A percentile compares a stretch with the other conserved stretches of the same genome.
These are phyloP conservation scores for Saccharomyces hybrid DNA, from an alignment of 1,139 yeast species.

Conservation along the genomic window DNA sequence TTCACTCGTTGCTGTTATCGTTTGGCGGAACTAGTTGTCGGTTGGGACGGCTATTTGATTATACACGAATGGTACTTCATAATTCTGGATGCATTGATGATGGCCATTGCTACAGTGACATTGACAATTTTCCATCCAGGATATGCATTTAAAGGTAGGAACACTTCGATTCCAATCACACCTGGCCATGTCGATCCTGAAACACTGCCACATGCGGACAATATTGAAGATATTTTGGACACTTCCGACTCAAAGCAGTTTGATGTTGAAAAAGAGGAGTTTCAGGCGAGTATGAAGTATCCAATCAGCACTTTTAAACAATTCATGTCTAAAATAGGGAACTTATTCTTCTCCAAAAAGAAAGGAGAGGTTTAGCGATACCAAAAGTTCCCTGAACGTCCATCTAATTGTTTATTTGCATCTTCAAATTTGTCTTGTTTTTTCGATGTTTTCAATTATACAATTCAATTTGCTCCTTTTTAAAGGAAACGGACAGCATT, in stretches of 20 bases:
- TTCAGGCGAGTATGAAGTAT: neutral
- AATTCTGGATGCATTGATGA: slow-evolving; percentile 71
- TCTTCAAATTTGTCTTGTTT: neutral
- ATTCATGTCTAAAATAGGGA: neutral
- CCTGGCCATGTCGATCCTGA: slow-evolving; percentile 17
- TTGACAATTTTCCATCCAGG: slow-evolving; percentile 65
- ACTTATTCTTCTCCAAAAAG: neutral
- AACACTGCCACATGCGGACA: slow-evolving; percentile 4
- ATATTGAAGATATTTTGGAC: neutral
- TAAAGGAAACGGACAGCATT: neutral
- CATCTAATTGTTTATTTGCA: neutral
- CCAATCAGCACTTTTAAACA: neutral
- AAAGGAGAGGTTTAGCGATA: neutral
- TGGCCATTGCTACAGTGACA: slow-evolving; percentile 40
- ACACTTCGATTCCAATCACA: slow-evolving; percentile 20
- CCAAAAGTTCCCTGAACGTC: neutral
- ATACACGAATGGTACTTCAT: slow-evolving; percentile 65
- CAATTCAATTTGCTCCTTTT: neutral
- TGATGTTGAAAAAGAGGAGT: neutral
- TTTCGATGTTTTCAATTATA: neutral
- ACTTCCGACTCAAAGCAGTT: neutral
- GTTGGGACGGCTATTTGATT: slow-evolving; percentile 68
- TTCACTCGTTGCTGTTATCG: slow-evolving; percentile 75
- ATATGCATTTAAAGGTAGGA: slow-evolving; percentile 37
- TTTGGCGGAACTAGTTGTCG: slow-evolving; percentile 69